These are phyloP conservation scores for Cercospora canescens DNA, from an alignment of 2,329 filamentous ascomycete genomes.

Conservation along the genomic window DNA sequence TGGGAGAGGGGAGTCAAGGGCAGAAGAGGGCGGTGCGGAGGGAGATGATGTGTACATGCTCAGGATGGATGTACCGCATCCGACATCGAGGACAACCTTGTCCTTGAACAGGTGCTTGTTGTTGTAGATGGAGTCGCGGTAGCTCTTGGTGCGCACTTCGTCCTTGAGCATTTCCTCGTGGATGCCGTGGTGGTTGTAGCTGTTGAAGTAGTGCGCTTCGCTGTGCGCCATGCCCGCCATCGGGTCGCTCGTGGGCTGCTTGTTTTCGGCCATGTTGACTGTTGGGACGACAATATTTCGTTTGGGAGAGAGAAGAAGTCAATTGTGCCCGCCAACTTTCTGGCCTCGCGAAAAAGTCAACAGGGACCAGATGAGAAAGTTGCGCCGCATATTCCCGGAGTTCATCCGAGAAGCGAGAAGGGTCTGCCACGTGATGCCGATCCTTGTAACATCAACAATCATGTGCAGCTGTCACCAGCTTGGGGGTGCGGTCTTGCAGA, in stretches of 20 bases:
- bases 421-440: background rate
- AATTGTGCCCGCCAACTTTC: background rate
- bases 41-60: constrained; percentile 73
- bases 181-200: constrained; percentile 98
- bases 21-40: constrained; percentile 12
- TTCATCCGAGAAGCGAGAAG: background rate
- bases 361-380: background rate
- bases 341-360: constrained; percentile 1
- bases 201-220: constrained; percentile 99
- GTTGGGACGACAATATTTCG: background rate
- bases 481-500: too few relatives aligned
- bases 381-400: background rate
- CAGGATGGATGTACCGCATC: constrained; percentile 95
- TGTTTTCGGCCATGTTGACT: constrained; percentile 15
- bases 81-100: constrained; percentile 93
- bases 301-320: background rate
- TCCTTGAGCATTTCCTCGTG: constrained; percentile 95
- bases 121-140: constrained; percentile 96
- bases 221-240: constrained; percentile 81
- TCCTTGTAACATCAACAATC: background rate
- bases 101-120: constrained; percentile 93
- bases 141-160: constrained; percentile 93
- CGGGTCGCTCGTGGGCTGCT: constrained; percentile 26
- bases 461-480: too few relatives aligned
- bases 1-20: background rate